Conservation (phyloP, 352 stramenopile genomes). For the Globisporangium abappressorium region DNA sequence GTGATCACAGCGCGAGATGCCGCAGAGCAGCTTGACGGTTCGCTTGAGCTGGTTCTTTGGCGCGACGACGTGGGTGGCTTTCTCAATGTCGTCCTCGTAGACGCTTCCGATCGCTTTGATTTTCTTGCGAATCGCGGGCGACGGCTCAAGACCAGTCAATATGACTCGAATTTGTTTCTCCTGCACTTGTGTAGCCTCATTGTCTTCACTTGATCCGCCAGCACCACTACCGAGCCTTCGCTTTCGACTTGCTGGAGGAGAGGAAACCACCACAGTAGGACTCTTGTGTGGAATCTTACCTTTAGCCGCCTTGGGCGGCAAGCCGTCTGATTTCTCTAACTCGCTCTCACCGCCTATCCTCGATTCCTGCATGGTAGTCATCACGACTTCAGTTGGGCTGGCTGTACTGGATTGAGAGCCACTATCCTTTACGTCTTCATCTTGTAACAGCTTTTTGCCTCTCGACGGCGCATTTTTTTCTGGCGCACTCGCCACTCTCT, state of each 20-base stretch:
- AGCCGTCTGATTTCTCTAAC: background rate
- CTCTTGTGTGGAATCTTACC: background rate
- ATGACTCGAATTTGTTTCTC: slow-evolving; percentile 38
- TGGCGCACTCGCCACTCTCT: background rate
- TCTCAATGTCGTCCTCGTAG: slow-evolving; percentile 51
- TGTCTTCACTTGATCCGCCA: background rate
- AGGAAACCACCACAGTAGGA: background rate
- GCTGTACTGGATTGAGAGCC: background rate
- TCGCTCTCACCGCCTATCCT: background rate
- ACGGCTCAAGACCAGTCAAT: slow-evolving; percentile 50
- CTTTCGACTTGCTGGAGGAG: slow-evolving; percentile 2
- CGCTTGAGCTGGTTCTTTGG: slow-evolving; percentile 52
- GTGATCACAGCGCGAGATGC: background rate
- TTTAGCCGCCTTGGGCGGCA: background rate
- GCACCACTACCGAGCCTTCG: background rate
- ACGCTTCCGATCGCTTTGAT: slow-evolving; percentile 35
- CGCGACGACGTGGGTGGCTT: slow-evolving; percentile 50
- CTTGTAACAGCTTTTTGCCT: background rate
- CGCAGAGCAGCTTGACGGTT: slow-evolving; percentile 37
- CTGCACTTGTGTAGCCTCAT: background rate
- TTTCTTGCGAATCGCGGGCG: slow-evolving; percentile 34
- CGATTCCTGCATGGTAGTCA: background rate
- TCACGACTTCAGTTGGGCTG: background rate
- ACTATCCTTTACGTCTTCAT: background rate
- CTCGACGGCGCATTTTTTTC: background rate